Evolutionary conservation across 2,329 filamentous ascomycete genomes (phyloP).

Genomic region (Harringtonia aguacate): DNA sequence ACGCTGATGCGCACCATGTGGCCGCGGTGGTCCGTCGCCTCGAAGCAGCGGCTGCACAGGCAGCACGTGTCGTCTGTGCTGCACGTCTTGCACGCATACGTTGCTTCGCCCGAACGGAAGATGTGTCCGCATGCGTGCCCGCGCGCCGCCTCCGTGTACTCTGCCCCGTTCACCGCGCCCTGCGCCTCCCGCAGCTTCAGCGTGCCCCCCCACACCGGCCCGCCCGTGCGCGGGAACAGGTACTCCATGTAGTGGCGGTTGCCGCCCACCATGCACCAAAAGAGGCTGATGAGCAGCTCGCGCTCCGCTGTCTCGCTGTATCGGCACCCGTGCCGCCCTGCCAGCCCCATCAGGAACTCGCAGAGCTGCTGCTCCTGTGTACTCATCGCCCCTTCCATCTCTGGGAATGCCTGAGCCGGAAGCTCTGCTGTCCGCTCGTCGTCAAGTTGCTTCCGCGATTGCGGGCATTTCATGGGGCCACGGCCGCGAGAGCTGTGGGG

Average conservation of each 20-base stretch:
- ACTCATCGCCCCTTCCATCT: conserved; percentile 28
- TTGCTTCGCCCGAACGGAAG: conserved; percentile 87
- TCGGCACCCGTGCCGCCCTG: conserved; percentile 60
- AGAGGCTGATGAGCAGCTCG: conserved; percentile 69
- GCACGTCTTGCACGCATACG: conserved; percentile 90
- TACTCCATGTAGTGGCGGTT: conserved; percentile 63
- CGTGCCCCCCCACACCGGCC: conserved; percentile 45
- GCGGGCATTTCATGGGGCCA: too few species aligned
- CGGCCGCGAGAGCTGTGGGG: too few species aligned
- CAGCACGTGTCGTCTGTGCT: conserved; percentile 92
- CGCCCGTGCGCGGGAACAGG: conserved; percentile 66
- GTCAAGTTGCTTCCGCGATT: too few species aligned
- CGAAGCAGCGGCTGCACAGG: conserved; percentile 87
- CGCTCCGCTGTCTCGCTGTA: conserved; percentile 62
- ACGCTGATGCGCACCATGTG: conserved; percentile 76
- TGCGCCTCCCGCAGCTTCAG: conserved; percentile 82
- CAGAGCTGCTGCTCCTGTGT: conserved; percentile 75
- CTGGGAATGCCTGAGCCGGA: neutral
- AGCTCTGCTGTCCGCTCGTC: too few species aligned
- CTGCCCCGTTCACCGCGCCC: conserved; percentile 83
- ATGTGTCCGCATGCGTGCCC: conserved; percentile 96
- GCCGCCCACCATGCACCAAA: conserved; percentile 74
- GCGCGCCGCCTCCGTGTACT: conserved; percentile 84
- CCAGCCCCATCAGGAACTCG: conserved; percentile 69
- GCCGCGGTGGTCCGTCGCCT: conserved; percentile 86